Percentiles rank a stretch among this genome's conserved stretches.
Conservation (phyloP, 169 alveolate species). For the Cytauxzoon felis region DNA sequence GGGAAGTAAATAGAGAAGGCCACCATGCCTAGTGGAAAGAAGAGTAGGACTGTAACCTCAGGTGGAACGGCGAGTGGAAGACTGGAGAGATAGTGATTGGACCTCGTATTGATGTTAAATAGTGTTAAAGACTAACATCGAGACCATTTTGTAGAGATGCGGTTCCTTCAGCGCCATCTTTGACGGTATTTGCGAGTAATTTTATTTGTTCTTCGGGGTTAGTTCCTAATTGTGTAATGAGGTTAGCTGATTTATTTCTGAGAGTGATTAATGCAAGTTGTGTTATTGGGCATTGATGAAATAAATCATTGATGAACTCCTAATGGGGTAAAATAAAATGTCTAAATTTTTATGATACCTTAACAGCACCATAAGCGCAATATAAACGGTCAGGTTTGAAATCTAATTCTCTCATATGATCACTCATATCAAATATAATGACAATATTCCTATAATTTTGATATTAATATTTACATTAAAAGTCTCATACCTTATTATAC, state of each 20-base stretch:
- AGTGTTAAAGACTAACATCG: constrained; percentile 34
- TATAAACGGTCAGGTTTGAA: constrained; percentile 73
- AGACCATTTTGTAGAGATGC: constrained; percentile 74
- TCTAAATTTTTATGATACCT: constrained; percentile 28
- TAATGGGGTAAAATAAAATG: not conserved
- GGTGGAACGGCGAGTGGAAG: too few relatives aligned
- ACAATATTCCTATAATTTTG: constrained; percentile 56
- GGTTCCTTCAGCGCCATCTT: constrained; percentile 69
- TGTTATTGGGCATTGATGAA: constrained; percentile 70
- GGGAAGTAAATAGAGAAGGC: too few relatives aligned
- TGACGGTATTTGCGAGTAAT: constrained; percentile 36
- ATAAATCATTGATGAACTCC: constrained; percentile 62
- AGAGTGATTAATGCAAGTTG: constrained; percentile 68
- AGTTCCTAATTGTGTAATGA: constrained; percentile 67
- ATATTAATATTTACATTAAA: not conserved
- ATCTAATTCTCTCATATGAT: constrained; percentile 72
- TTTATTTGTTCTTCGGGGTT: constrained; percentile 61
- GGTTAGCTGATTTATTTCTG: constrained; percentile 64
- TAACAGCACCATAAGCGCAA: constrained; percentile 67
- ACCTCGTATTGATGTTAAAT: not conserved
- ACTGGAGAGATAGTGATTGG: not conserved
- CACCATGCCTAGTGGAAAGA: too few relatives aligned
- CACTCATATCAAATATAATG: constrained; percentile 69
- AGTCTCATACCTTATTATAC: constrained; percentile 67
- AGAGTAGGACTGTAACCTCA: too few relatives aligned